phyloP scores from a whole-genome alignment of 2,329 filamentous ascomycete genomes.

The Parasarocladium wereldwijsianum region DNA sequence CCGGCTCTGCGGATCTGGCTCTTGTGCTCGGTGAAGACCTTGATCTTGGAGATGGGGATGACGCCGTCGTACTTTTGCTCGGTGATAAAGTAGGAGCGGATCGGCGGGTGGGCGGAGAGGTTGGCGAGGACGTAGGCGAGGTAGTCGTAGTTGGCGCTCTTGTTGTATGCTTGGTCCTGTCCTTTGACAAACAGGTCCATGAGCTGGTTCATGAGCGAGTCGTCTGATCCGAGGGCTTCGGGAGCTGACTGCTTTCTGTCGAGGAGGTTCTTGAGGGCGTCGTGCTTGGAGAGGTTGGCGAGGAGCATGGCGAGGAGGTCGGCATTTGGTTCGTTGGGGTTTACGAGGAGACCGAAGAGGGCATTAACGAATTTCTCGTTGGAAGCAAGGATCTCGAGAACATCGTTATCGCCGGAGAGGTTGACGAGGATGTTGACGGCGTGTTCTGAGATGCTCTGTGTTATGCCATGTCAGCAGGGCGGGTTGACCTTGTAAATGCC shows the following conservation, averaged over 20 bases:
- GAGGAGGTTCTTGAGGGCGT: conserved; percentile 55
- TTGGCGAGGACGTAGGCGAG: conserved; percentile 90
- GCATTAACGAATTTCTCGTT: conserved; percentile 73
- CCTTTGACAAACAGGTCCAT: conserved; percentile 96
- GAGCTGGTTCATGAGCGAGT: conserved; percentile 71
- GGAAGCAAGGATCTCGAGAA: conserved; percentile 56
- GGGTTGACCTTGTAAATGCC: conserved; percentile 1
- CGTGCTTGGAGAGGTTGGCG: conserved; percentile 77
- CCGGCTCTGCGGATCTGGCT: conserved; percentile 75
- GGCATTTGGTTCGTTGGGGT: conserved; percentile 62
- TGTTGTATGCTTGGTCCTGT: conserved; percentile 68
- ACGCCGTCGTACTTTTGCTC: conserved; percentile 65
- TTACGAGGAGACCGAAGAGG: conserved; percentile 58
- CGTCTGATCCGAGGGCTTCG: conserved; percentile 55
- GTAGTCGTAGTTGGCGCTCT: conserved; percentile 78
- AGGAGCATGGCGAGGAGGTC: conserved; percentile 83
- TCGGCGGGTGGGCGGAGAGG: conserved; percentile 64
- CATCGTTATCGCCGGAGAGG: conserved; percentile 59
- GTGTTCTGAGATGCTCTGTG: conserved; percentile 78
- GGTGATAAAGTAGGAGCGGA: conserved; percentile 60
- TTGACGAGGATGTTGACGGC: conserved; percentile 84
- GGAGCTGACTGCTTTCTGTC: conserved; percentile 53
- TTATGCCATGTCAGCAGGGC: conserved; percentile 1
- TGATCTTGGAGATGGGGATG: conserved; percentile 82
- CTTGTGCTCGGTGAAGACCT: conserved; percentile 84